phyloP scores from a whole-genome alignment of 805 yeast species.

The Candida fluviatilis region DNA sequence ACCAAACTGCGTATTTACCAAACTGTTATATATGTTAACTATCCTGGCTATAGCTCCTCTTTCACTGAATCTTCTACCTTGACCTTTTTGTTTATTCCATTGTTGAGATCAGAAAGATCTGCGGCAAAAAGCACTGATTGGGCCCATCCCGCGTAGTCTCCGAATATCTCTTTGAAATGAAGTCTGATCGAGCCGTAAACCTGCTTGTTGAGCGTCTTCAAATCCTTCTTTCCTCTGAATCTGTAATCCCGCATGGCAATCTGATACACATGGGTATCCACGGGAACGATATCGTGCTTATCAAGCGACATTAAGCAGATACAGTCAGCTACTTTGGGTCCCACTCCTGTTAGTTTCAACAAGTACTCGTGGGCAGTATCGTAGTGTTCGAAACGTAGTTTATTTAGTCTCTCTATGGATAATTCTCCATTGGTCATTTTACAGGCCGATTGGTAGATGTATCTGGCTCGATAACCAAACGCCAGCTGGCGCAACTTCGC shows the following conservation, averaged over 20 bases:
- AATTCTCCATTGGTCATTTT: constrained; percentile 38
- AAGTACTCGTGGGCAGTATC: constrained; percentile 55
- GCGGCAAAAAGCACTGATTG: constrained; percentile 91
- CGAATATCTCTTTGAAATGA: constrained; percentile 71
- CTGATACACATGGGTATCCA: constrained; percentile 92
- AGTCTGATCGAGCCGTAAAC: constrained; percentile 54
- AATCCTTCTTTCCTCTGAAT: constrained; percentile 42
- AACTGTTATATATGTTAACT: no score
- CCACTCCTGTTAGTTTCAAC: constrained; percentile 77
- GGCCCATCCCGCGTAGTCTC: constrained; percentile 96
- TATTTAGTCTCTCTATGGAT: constrained; percentile 31
- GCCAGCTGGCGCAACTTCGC: constrained; percentile 45
- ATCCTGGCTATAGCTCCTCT: no score
- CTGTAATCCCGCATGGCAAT: constrained; percentile 82
- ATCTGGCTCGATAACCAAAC: constrained; percentile 92
- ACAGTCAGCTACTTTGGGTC: constrained; percentile 98
- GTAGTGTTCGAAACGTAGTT: constrained; percentile 44
- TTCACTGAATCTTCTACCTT: no score
- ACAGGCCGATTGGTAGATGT: constrained; percentile 72
- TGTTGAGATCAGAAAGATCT: constrained; percentile 67
- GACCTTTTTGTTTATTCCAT: constrained; percentile 49
- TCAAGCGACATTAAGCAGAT: constrained; percentile 88
- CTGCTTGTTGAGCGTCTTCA: constrained; percentile 44
- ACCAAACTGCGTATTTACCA: no score
- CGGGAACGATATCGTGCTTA: constrained; percentile 84